phyloP scores from a whole-genome alignment of 257 asterid species.

The Eucommia ulmoides region DNA sequence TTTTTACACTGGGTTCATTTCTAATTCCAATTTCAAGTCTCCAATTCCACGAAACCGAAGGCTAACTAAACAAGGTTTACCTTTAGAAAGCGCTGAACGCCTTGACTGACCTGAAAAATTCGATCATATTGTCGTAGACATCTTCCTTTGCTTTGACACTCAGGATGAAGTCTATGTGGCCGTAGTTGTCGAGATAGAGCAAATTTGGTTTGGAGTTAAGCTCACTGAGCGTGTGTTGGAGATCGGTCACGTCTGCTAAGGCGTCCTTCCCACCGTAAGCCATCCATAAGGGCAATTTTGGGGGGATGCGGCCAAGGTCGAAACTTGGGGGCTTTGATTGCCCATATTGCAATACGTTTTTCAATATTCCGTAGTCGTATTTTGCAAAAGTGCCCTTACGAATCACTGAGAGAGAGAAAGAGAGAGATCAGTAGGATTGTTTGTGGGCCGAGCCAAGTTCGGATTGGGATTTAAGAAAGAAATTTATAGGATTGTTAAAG shows the following conservation, averaged over 20 bases:
- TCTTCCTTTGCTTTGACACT: constrained; percentile 59
- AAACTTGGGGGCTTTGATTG: constrained; percentile 59
- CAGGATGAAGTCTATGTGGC: constrained; percentile 81
- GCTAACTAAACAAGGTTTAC: too few species aligned
- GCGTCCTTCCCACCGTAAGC: constrained; percentile 88
- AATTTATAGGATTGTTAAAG: too few species aligned
- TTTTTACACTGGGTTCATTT: too few species aligned
- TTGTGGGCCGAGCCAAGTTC: too few species aligned
- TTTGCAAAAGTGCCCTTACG: constrained; percentile 71
- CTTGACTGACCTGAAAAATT: constrained; percentile 47
- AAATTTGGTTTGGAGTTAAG: constrained; percentile 48
- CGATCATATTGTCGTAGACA: constrained; percentile 56
- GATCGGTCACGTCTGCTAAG: constrained; percentile 66
- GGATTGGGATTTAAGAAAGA: constrained; percentile 4
- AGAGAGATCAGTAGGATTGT: too few species aligned
- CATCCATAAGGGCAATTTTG: constrained; percentile 80
- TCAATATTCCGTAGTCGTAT: constrained; percentile 82
- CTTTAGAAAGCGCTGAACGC: constrained; percentile 12
- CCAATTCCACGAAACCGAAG: too few species aligned
- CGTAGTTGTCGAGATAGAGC: constrained; percentile 76
- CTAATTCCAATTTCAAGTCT: too few species aligned
- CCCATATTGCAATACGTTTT: constrained; percentile 48
- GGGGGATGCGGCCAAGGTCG: constrained; percentile 60
- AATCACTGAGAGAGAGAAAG: constrained; percentile 53
- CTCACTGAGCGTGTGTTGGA: constrained; percentile 54